phyloP scores from a whole-genome alignment of 495 filamentous ascomycete genomes.

The Parathielavia hyrcaniae region DNA sequence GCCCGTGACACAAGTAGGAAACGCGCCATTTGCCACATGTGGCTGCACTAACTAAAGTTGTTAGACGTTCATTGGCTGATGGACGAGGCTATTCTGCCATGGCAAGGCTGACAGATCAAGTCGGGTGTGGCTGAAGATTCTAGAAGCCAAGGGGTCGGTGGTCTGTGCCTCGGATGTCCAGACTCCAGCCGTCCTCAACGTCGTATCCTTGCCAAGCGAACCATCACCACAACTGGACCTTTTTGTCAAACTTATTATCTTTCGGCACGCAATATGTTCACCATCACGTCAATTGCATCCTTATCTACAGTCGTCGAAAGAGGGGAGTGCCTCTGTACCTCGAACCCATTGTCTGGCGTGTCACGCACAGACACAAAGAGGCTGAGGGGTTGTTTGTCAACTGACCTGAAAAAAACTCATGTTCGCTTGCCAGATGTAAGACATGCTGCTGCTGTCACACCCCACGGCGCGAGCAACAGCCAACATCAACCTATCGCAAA shows the following conservation, averaged over 20 bases:
- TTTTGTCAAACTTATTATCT: too few species aligned
- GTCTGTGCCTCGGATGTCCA: too few species aligned
- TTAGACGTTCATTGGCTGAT: neutral
- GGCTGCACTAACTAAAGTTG: constrained; percentile 1
- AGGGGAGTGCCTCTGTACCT: too few species aligned
- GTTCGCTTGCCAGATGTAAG: constrained; percentile 6
- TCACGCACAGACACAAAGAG: neutral
- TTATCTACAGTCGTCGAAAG: too few species aligned
- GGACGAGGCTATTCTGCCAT: neutral
- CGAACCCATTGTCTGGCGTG: neutral
- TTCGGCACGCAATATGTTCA: too few species aligned
- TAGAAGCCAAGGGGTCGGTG: constrained; percentile 5
- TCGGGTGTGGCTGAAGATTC: constrained; percentile 22
- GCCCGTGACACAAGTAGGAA: neutral
- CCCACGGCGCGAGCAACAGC: constrained; percentile 5
- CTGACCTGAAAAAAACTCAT: neutral
- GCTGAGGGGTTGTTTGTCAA: neutral
- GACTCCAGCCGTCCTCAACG: too few species aligned
- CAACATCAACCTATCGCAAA: constrained; percentile 10
- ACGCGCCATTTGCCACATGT: constrained; percentile 9
- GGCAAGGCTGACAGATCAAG: constrained; percentile 9
- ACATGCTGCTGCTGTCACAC: constrained; percentile 3
- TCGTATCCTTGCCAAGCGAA: too few species aligned
- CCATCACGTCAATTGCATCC: too few species aligned
- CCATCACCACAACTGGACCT: too few species aligned